Conservation (phyloP, 345 rosid genomes). For the Punica granatum region DNA sequence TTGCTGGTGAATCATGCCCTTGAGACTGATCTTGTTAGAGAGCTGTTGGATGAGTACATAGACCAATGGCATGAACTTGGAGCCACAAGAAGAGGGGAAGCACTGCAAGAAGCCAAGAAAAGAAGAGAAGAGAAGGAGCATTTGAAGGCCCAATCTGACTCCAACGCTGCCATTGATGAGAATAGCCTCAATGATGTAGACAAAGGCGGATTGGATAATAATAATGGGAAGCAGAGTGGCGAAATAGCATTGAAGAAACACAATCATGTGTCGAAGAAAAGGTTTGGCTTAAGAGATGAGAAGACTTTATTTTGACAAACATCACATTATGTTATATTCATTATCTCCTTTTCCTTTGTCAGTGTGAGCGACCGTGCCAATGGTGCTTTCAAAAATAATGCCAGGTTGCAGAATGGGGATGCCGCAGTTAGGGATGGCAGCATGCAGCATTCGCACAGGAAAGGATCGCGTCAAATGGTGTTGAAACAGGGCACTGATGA, state of each 20-base stretch:
- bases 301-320: slow-evolving; percentile 5
- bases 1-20: slow-evolving; percentile 60
- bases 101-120: slow-evolving; percentile 62
- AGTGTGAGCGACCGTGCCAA: slow-evolving; percentile 28
- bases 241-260: slow-evolving; percentile 24
- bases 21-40: slow-evolving; percentile 51
- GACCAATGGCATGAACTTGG: slow-evolving; percentile 68
- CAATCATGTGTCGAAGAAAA: slow-evolving; percentile 29
- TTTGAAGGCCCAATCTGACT: slow-evolving; percentile 35
- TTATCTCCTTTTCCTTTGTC: slow-evolving; percentile 11
- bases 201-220: slow-evolving; percentile 25
- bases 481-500: slow-evolving; percentile 33
- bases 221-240: slow-evolving; percentile 34
- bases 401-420: slow-evolving; percentile 30
- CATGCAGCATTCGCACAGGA: slow-evolving; percentile 7
- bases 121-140: slow-evolving; percentile 65
- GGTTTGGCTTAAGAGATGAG: slow-evolving; percentile 28
- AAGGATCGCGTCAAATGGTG: slow-evolving; percentile 1
- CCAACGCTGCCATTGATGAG: slow-evolving; percentile 33
- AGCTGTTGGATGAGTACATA: slow-evolving; percentile 64
- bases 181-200: slow-evolving; percentile 21
- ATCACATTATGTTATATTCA: slow-evolving; percentile 15
- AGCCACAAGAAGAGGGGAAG: slow-evolving; percentile 79
- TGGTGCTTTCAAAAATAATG: slow-evolving; percentile 31
- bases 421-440: slow-evolving; percentile 34